These are phyloP conservation scores for Ogataea naganishii DNA, from an alignment of 805 yeast species.

Conservation along the genomic window DNA sequence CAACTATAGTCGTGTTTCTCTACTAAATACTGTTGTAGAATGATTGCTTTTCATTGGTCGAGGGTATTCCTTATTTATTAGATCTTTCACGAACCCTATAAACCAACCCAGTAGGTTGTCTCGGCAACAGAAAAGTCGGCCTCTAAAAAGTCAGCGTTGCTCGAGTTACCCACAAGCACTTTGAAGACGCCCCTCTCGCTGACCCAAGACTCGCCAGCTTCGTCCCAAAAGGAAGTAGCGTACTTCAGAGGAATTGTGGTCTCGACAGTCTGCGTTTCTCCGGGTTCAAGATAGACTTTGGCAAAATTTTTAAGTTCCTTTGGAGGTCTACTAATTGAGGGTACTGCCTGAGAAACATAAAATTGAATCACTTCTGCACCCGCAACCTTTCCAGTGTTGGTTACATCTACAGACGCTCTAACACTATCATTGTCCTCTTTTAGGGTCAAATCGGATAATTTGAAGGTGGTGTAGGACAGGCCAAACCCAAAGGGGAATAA, in stretches of 20 bases:
- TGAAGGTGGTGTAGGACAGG: conserved; percentile 31
- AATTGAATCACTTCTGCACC: conserved; percentile 52
- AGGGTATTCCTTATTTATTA: too few relatives aligned
- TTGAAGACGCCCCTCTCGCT: conserved; percentile 38
- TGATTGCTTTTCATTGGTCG: too few relatives aligned
- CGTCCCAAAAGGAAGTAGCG: conserved; percentile 46
- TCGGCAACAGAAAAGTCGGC: too few relatives aligned
- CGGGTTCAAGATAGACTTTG: conserved; percentile 36
- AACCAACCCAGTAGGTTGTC: too few relatives aligned
- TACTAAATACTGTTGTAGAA: too few relatives aligned
- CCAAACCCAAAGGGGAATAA: conserved; percentile 38
- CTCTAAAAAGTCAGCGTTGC: too few relatives aligned
- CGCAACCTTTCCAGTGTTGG: conserved; percentile 34
- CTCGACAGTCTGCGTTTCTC: conserved; percentile 29
- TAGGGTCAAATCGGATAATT: conserved; percentile 20
- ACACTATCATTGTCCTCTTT: conserved; percentile 11
- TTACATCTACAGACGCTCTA: conserved; percentile 27
- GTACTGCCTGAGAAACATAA: conserved; percentile 27
- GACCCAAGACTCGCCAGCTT: conserved; percentile 37
- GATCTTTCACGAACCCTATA: too few relatives aligned
- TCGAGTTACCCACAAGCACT: conserved; percentile 36
- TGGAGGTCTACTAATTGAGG: conserved; percentile 37
- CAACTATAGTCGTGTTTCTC: too few relatives aligned
- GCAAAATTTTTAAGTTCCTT: conserved; percentile 52
- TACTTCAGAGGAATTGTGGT: conserved; percentile 33